phyloP scores from a whole-genome alignment of 139 green algal genomes.

The Coelastrella sp. region DNA sequence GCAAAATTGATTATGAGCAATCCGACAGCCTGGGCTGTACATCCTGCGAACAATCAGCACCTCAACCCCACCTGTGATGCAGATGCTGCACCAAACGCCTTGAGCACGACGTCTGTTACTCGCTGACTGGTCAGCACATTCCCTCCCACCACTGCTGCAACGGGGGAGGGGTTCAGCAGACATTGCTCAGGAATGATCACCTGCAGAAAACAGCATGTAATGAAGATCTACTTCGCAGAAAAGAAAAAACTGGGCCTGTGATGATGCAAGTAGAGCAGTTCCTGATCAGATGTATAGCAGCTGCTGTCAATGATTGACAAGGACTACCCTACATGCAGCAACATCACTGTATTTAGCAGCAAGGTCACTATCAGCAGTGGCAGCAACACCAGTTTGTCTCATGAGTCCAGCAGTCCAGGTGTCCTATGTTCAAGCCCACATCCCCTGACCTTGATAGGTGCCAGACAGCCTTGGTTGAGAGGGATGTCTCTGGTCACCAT shows the following conservation, averaged over 20 bases:
- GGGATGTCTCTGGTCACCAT: slow-evolving; percentile 93
- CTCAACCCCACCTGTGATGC: slow-evolving; percentile 76
- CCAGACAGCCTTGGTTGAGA: slow-evolving; percentile 92
- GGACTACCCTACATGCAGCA: background rate
- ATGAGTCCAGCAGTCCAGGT: no score
- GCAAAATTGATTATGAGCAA: background rate
- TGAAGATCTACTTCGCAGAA: no score
- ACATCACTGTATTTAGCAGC: background rate
- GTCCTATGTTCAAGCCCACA: no score
- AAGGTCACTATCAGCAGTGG: no score
- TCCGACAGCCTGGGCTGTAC: background rate
- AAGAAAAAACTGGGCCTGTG: no score
- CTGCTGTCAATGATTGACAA: background rate
- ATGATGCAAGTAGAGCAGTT: no score
- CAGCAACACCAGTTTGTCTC: no score
- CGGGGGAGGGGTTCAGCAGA: slow-evolving; percentile 70
- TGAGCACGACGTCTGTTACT: slow-evolving; percentile 96
- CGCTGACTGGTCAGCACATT: slow-evolving; percentile 98
- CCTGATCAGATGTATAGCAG: no score
- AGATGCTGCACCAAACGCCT: slow-evolving; percentile 89
- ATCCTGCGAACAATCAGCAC: no score
- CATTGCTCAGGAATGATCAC: slow-evolving; percentile 70
- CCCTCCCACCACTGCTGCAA: slow-evolving; percentile 94
- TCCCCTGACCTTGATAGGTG: slow-evolving; percentile 72
- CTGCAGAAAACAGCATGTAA: slow-evolving; percentile 22